Evolutionary conservation across 1,139 yeast genomes (phyloP).

Genomic region (Suhomyces kunorum): DNA sequence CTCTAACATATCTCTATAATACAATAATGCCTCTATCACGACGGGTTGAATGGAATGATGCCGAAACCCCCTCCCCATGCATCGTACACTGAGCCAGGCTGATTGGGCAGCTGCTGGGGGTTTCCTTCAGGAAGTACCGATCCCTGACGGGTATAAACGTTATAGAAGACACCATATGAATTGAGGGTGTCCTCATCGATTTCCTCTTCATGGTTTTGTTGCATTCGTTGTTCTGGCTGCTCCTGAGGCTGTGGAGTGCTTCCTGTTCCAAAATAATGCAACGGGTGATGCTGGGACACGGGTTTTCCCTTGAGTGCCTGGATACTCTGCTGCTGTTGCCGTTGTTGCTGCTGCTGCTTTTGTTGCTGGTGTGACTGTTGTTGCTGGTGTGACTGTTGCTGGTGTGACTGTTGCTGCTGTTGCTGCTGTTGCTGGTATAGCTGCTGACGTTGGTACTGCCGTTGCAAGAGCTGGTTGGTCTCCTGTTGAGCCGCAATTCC

Average conservation of each 20-base stretch:
- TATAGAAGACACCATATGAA: conserved; percentile 40
- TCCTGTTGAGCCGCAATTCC: conserved; percentile 21
- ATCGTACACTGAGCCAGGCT: conserved; percentile 19
- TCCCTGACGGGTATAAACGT: conserved; percentile 38
- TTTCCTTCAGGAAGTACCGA: conserved; percentile 32
- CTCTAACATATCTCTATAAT: background rate
- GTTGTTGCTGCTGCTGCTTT: conserved; percentile 19
- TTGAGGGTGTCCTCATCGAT: conserved; percentile 36
- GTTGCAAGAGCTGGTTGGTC: conserved; percentile 1
- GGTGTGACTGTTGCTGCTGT: conserved; percentile 18
- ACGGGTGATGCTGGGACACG: conserved; percentile 53
- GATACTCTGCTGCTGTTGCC: conserved; percentile 14
- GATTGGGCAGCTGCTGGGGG: conserved; percentile 13
- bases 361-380: conserved; percentile 1
- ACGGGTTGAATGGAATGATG: conserved; percentile 41
- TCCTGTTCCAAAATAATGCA: conserved; percentile 33
- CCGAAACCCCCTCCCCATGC: conserved; percentile 32
- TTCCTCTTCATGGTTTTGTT: conserved; percentile 27
- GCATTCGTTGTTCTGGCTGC: background rate
- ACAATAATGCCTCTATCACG: conserved; percentile 17
- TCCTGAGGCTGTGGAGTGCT: conserved; percentile 24
- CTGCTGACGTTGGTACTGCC: conserved; percentile 19
- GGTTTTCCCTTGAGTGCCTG: conserved; percentile 23
- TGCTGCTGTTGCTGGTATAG: conserved; percentile 7
- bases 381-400: conserved; percentile 17